phyloP scores from a whole-genome alignment of 805 yeast species.

The Phaffomyces opuntiae region DNA sequence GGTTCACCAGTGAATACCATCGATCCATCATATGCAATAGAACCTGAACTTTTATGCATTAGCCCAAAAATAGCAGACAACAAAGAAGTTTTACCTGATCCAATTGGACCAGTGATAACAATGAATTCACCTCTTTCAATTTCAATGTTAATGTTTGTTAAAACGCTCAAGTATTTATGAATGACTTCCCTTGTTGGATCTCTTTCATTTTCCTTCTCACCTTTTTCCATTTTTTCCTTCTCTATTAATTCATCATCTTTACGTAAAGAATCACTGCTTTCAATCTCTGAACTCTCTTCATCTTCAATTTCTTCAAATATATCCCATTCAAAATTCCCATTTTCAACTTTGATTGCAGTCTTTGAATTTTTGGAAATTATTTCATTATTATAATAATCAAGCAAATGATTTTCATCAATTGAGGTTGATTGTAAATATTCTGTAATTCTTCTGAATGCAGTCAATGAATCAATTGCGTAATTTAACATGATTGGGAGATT shows the following conservation, averaged over 20 bases:
- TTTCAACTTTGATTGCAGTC: conserved; percentile 39
- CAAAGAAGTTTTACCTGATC: conserved; percentile 73
- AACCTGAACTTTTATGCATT: conserved; percentile 42
- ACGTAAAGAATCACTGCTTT: not conserved
- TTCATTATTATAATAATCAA: conserved; percentile 26
- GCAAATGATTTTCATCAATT: conserved; percentile 27
- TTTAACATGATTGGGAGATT: conserved; percentile 51
- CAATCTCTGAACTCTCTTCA: not conserved
- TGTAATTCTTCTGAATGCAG: conserved; percentile 49
- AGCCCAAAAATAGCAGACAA: conserved; percentile 64
- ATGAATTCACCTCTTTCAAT: conserved; percentile 63
- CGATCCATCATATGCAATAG: conserved; percentile 47
- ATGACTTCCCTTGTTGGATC: conserved; percentile 2
- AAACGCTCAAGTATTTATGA: conserved; percentile 17
- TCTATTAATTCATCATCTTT: not conserved
- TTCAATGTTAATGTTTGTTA: conserved; percentile 38
- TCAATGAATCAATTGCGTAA: conserved; percentile 51
- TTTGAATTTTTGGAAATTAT: conserved; percentile 4
- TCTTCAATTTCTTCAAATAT: conserved; percentile 17
- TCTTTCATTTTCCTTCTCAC: not conserved
- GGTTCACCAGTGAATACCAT: conserved; percentile 54
- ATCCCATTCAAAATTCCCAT: conserved; percentile 65
- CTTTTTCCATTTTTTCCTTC: not conserved
- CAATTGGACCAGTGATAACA: conserved; percentile 73
- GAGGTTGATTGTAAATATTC: conserved; percentile 46